Conservation (phyloP, 1,139 yeast species). For the Hyphopichia khmerensis region DNA sequence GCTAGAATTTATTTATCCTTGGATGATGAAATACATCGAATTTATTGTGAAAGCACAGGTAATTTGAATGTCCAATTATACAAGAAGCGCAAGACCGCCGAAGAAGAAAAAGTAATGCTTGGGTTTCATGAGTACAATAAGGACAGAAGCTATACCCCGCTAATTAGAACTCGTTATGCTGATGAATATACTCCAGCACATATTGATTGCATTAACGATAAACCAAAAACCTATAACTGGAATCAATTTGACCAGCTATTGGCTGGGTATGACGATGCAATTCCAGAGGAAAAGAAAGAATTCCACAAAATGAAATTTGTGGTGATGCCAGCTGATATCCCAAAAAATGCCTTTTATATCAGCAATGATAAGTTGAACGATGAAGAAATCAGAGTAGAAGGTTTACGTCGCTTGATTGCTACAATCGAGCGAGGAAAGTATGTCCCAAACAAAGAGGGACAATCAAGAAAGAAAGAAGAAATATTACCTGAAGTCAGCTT, state of each 20-base stretch:
- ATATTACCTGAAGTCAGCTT: conserved; percentile 74
- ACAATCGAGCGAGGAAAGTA: conserved; percentile 63
- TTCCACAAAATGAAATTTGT: conserved; percentile 79
- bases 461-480: conserved; percentile 41
- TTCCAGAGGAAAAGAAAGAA: conserved; percentile 54
- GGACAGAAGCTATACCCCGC: conserved; percentile 42
- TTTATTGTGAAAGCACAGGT: conserved; percentile 68
- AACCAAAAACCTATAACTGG: conserved; percentile 73
- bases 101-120: conserved; percentile 19
- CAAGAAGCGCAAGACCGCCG: conserved; percentile 26
- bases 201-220: conserved; percentile 54
- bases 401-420: conserved; percentile 69
- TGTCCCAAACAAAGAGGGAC: conserved; percentile 41
- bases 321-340: conserved; percentile 70
- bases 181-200: conserved; percentile 59
- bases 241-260: conserved; percentile 84
- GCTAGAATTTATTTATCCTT: conserved; percentile 69
- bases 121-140: conserved; percentile 14
- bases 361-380: conserved; percentile 65
- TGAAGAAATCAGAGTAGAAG: conserved; percentile 88
- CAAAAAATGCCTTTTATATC: conserved; percentile 52
- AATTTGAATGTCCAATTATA: conserved; percentile 78
- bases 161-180: conserved; percentile 78
- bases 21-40: conserved; percentile 82
- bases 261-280: conserved; percentile 84